Evolutionary conservation across 2,329 filamentous ascomycete species (phyloP), one percentile per base, ranked within the genome.

Genomic region (Pseudogymnoascus sp.): DNA sequence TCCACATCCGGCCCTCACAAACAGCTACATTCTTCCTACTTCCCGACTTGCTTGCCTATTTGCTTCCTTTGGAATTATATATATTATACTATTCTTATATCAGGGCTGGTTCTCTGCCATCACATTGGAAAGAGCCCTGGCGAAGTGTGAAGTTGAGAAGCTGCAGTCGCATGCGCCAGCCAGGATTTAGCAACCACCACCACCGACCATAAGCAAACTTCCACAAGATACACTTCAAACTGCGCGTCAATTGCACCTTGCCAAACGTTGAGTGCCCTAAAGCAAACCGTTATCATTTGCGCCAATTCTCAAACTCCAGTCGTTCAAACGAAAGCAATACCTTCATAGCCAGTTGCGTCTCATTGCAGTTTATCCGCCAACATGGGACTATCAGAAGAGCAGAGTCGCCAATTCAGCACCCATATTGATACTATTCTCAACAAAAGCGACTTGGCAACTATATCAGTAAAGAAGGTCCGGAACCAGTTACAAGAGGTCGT

Each of bases 341-440:
- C 10, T 18, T 21, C 50, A 21, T 33, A 56, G 10, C 50, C 10
- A 56, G 28, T 56, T 56, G 28, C 50, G 28, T 56, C 50, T 33
- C 47, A 31, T 10, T 16, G 7, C 47, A 18, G 14, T 56, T 33
- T 18, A 56, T 56, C 50, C 28, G 50, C 28, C 28, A 56, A 60
- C 35, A 60, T 60, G 59, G 59, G 38, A 21, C 35, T 60, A 62
- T 64, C 68, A 33, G 67, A 69, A 35, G 67, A 70, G 35, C 69
- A 75, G 62, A 56, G 25, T 12, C 67, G 69, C 18, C 70, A 73
- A 63, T 76, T 73, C 65, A 72, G 70, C 25, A 69, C 69, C n/a
- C 72, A 76, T 56, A 76, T 77, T 63, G 75, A 77, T 64, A 69
- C 64, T 18, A 76, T 77, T 56, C 71, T 77, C 5, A 68, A 64